phyloP scores from a whole-genome alignment of 78 protist genomes.

The Emiliania huxleyi region DNA sequence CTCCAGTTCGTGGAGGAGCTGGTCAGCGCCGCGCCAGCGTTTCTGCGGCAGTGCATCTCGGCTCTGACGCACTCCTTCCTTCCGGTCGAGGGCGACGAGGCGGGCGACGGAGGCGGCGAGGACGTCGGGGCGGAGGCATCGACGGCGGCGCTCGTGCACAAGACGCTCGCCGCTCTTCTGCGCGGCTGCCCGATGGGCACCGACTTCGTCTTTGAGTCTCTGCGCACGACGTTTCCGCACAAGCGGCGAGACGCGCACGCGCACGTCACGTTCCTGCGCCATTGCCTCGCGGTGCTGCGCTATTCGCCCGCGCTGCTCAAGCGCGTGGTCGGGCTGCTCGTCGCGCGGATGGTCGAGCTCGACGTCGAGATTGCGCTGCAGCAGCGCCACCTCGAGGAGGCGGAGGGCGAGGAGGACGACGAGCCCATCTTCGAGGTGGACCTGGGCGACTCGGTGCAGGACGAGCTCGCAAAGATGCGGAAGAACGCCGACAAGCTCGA shows the following conservation, averaged over 20 bases:
- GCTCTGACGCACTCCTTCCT: neutral
- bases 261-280: neutral
- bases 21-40: neutral
- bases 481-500: neutral
- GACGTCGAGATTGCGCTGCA: constrained; percentile 1
- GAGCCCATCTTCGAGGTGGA: neutral
- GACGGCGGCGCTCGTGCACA: neutral
- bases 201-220: neutral
- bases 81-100: neutral
- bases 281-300: neutral
- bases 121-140: neutral
- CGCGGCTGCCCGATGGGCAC: neutral
- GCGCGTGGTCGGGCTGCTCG: neutral
- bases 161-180: neutral
- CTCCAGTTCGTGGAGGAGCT: neutral
- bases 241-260: neutral
- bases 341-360: neutral
- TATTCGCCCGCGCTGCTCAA: neutral
- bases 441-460: neutral
- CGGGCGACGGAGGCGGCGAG: too few relatives aligned
- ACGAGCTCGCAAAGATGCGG: neutral
- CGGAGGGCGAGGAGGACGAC: neutral
- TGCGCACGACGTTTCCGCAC: neutral
- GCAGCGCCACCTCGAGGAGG: neutral
- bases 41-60: neutral